Evolutionary conservation across 2,329 filamentous ascomycete species (phyloP).

Genomic region (Sporothrix schenckii): DNA sequence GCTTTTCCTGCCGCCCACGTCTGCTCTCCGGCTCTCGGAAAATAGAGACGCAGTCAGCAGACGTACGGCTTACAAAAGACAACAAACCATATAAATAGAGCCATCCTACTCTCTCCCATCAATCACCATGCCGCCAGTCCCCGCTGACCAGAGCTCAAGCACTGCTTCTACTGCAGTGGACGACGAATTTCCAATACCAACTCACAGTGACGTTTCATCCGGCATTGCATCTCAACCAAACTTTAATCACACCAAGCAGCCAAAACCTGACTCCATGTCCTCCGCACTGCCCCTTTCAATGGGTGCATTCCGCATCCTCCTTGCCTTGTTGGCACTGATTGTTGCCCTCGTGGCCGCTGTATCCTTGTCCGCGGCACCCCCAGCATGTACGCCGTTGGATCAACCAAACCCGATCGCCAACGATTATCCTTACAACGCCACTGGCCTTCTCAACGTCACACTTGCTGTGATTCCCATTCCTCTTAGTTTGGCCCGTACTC

Average conservation of each 20-base stretch:
- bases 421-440: conserved; percentile 52
- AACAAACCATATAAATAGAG: not conserved
- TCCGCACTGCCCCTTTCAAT: conserved; percentile 16
- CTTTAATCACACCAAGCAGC: not conserved
- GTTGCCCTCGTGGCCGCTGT: conserved; percentile 11
- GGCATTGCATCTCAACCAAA: not conserved
- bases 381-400: conserved; percentile 40
- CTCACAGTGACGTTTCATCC: not conserved
- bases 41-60: not conserved
- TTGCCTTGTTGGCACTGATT: conserved; percentile 1
- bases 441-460: conserved; percentile 59
- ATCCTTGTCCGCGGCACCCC: not conserved
- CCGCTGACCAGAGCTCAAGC: not conserved
- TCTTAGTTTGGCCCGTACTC: conserved; percentile 48
- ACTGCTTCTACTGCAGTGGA: not conserved
- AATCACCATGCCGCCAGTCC: not conserved
- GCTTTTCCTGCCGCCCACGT: not conserved
- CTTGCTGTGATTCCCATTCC: conserved; percentile 56
- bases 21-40: not conserved
- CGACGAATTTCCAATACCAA: not conserved
- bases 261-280: not conserved
- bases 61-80: not conserved
- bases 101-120: not conserved
- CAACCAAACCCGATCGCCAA: conserved; percentile 54
- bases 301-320: not conserved